These are phyloP conservation scores for Protomyces pachydermus DNA, from an alignment of 1,139 yeast species.

Conservation along the genomic window DNA sequence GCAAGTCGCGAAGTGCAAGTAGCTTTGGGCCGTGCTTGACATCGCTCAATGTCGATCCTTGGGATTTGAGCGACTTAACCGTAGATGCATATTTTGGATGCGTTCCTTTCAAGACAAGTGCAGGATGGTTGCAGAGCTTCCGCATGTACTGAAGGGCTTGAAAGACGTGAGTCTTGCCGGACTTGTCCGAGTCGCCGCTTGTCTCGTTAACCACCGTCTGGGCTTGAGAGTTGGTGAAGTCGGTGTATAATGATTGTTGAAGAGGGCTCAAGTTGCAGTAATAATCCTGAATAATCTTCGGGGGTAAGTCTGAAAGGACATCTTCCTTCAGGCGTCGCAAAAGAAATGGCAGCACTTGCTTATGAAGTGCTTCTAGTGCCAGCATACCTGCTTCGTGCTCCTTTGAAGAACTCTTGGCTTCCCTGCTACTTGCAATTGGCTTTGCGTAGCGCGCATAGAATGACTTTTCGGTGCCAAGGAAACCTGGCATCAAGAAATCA, in stretches of 20 bases:
- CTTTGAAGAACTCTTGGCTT: conserved; percentile 81
- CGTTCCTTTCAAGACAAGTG: conserved; percentile 74
- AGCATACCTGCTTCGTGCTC: conserved; percentile 97
- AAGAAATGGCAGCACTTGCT: conserved; percentile 94
- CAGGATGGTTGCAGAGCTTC: conserved; percentile 93
- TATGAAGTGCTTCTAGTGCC: conserved; percentile 91
- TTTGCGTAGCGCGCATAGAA: conserved; percentile 95
- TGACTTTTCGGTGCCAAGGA: conserved; percentile 87
- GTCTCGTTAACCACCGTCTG: conserved; percentile 50
- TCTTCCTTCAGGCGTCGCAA: conserved; percentile 93
- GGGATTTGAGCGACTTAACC: conserved; percentile 52
- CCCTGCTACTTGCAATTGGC: conserved; percentile 92
- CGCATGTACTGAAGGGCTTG: conserved; percentile 97
- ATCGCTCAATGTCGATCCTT: conserved; percentile 59
- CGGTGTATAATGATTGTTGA: conserved; percentile 81
- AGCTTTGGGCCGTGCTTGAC: conserved; percentile 89
- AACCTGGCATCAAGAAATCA: conserved; percentile 98
- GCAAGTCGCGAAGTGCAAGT: conserved; percentile 69
- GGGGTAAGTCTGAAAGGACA: conserved; percentile 92
- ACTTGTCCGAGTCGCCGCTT: conserved; percentile 44
- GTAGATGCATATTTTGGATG: conserved; percentile 81
- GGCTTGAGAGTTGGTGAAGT: conserved; percentile 86
- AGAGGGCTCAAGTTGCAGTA: conserved; percentile 91
- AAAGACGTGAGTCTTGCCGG: conserved; percentile 84
- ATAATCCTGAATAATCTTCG: conserved; percentile 96